Evolutionary conservation across 2,329 filamentous ascomycete genomes (phyloP), one percentile per base, ranked within the genome.

Genomic region (Xylaria sp.): DNA sequence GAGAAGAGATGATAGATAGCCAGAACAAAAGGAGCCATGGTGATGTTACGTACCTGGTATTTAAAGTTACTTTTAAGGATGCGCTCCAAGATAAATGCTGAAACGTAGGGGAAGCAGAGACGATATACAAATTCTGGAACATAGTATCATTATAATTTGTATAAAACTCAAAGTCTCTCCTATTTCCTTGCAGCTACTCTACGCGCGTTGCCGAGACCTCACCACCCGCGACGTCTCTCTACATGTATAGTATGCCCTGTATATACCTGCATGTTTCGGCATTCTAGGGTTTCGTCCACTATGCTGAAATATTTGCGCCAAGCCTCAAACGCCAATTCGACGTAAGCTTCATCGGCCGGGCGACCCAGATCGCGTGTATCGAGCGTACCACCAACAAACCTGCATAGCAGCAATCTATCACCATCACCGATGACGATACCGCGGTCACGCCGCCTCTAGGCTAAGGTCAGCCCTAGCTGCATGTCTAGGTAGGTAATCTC

Each of bases 381-480:
- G 4, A 25, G 12, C 48, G 23, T 43, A 31, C 41, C 8, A 48
- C 54, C 54, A 57, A 8, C 12, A 57, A 43, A 20, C 23, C n/a
- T n/a, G 54, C 33, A 39, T 41, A 31, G 49, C 4, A 36, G 36
- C 5, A 18, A 31, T 46, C 23, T 46, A 20, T 20, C n/a, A 48
- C 20, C n/a, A 49, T 31, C 20, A n/a, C 51, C 57, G 43, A 55
- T 62, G 57, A 66, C 57, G 64, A 62, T 56, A 20, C 49, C 23
- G 18, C 20, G n/a, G 56, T 18, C 49, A 46, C 36, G 36, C 15
- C 36, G 36, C 15, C 15, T 49, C 20, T 56, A 4, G 48, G 9
- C 49, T 25, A 41, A n/a, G n/a, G 33, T 55, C 36, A 28, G 23
- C 57, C 25, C 28, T 52, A 59, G 55, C 55, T 59, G 55, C 55